Evolutionary conservation across 257 asterid species (phyloP), one percentile per base, ranked within the genome.

Genomic region (Thymus mandschuricus): DNA sequence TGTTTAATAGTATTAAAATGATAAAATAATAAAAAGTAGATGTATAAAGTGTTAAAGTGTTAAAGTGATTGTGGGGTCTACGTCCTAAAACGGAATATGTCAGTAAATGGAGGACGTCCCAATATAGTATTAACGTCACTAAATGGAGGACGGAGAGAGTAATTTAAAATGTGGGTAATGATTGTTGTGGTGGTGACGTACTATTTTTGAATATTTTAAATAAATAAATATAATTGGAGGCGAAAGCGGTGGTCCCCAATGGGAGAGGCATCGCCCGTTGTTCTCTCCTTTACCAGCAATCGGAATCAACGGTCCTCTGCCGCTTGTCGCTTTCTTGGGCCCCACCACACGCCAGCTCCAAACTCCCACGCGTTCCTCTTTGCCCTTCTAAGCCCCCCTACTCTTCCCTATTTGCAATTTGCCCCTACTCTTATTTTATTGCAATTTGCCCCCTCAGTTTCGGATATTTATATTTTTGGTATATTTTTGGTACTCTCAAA

Each of bases 321-420:
- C 61, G 67, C 38, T 51, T 66, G 81, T 77, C 8, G 11, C 55
- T 45, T 10, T 52, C 56, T 3, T 28, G 59, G 76, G 79, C 13
- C 65, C 82, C 78, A 67, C 75, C 71, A 60, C 75, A 72, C 69
- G 52, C 75, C 59, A 68, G 64, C 68, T 68, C 75, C 75, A 65
- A 49, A 74, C 79, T 69, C 79, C 79, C 79, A 78, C 79, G 73
- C 69, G 50, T 66, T 72, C 3, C 46, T 9, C 11, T 70, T 70
- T 31, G 5, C 6, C 9, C 8, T 45, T 31, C 7, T n/a, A 33
- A 21, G 15, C 38, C 68, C 75, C 52, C 33, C 41, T 2, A 46
- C 67, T 59, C 67, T 59, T 70, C n/a, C 13, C 46, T 41, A 1
- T 5, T 41, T 3, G 44, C 44, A 38, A 21, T 21, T 21, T 38